phyloP scores from a whole-genome alignment of 1,284 basidiomycete genomes.

The Fistulinella cinereoalba region DNA sequence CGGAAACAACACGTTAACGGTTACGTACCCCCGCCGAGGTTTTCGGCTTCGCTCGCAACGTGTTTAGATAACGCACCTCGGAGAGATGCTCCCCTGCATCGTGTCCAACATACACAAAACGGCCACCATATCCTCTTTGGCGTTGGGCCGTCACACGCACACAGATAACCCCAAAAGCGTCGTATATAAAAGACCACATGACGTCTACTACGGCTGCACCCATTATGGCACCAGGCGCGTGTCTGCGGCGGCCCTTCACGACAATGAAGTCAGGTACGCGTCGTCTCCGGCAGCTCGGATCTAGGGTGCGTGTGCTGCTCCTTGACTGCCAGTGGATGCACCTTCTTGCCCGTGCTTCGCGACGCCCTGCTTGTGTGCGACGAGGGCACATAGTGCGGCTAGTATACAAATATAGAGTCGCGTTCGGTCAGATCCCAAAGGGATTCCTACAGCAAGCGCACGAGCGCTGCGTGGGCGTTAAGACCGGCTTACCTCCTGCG shows the following conservation, averaged over 20 bases:
- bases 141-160: too few relatives aligned
- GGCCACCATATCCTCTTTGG: too few relatives aligned
- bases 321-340: constrained; percentile 6
- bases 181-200: too few relatives aligned
- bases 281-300: constrained; percentile 11
- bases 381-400: constrained; percentile 76
- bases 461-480: neutral
- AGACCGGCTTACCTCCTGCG: constrained; percentile 76
- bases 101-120: too few relatives aligned
- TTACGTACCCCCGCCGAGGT: neutral
- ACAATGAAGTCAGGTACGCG: constrained; percentile 17
- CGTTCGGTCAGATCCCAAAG: too few relatives aligned
- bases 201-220: too few relatives aligned
- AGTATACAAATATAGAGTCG: too few relatives aligned
- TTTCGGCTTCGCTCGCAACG: neutral
- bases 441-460: constrained; percentile 3
- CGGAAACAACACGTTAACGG: constrained; percentile 6
- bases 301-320: constrained; percentile 8
- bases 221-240: too few relatives aligned
- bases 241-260: too few relatives aligned
- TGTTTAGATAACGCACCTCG: too few relatives aligned
- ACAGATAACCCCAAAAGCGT: constrained; percentile 1
- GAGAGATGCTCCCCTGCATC: too few relatives aligned
- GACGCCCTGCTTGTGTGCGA: constrained; percentile 28
- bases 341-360: constrained; percentile 11